Evolutionary conservation across 805 yeast species (phyloP), one percentile per base, ranked within the genome.

Genomic region (Lachancea meyersii): DNA sequence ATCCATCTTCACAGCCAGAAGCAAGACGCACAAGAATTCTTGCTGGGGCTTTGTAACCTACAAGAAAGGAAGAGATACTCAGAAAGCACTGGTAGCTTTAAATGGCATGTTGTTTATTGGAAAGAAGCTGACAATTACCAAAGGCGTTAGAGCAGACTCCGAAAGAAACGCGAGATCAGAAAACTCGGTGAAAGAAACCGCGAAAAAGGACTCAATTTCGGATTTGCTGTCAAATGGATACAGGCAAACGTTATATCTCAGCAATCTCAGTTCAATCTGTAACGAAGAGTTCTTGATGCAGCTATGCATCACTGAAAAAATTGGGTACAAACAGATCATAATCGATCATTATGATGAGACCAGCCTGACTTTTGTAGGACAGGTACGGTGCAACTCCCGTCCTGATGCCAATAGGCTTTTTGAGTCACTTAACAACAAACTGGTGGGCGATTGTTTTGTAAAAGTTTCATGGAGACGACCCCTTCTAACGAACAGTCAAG

Each of bases 41-140:
- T 43, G 52, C 18, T 63, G 66, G 65, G 71, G 71, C 5, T 71
- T 70, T 47, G 61, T 72, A 2, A 70, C 71, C 14, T 73, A 65
- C 51, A 68, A 66, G 45, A 60, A 58, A 24, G 59, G 61, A 20
- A 44, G 52, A 7, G 67, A 61, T 35, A 69, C 73, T 1, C 49
- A 52, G 20, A 47, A 51, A 4, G 69, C 73, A 10, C 66, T 73
- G 16, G 49, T 59, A 18, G 44, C 47, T 14, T 51, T 63, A 30
- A 59, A 70, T 43, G 55, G 57, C 13, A 47, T 55, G 8, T 23
- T 36, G 1, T 62, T 61, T 34, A 57, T 55, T 35, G 63, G 55
- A 3, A 58, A 52, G 36, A 52, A 45, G 13, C 45, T 63, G 2
- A 43, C 43, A 23, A 60, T 61, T 16, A 47, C 49, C 7, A 56